Percentiles rank a stretch among this genome's conserved stretches.
Conservation (phyloP, 768 basidiomycete genomes). For the Trametes villosa region DNA sequence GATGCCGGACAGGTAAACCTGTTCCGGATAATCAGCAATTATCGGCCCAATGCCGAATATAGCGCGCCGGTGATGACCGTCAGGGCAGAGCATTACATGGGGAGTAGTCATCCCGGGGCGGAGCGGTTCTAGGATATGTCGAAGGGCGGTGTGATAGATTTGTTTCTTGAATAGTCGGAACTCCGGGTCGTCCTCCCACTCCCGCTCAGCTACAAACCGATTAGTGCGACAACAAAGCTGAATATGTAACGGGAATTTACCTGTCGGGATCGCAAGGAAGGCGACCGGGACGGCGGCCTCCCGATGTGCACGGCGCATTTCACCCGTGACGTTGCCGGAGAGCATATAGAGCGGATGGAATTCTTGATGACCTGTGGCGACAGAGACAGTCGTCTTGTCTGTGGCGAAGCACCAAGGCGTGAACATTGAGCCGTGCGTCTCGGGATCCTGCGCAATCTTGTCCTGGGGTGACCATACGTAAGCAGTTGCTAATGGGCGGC, state of each 20-base stretch:
- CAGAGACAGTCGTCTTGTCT: slow-evolving; percentile 47
- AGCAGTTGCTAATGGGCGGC: not conserved
- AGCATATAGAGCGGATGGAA: slow-evolving; percentile 33
- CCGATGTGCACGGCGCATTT: slow-evolving; percentile 21
- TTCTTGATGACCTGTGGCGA: slow-evolving; percentile 27
- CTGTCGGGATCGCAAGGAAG: slow-evolving; percentile 36
- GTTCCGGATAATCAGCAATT: slow-evolving; percentile 46
- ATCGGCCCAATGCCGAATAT: slow-evolving; percentile 39
- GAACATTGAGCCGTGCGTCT: slow-evolving; percentile 25
- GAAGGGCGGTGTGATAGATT: slow-evolving; percentile 24
- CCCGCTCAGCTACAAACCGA: not conserved
- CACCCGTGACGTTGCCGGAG: slow-evolving; percentile 24
- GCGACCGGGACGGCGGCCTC: slow-evolving; percentile 13
- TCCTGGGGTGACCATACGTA: not conserved
- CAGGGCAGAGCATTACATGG: slow-evolving; percentile 35
- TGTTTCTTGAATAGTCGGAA: slow-evolving; percentile 23
- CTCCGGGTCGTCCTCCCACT: not conserved
- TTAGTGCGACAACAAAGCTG: not conserved
- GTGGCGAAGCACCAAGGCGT: slow-evolving; percentile 32
- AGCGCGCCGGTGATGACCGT: slow-evolving; percentile 39
- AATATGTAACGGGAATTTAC: not conserved
- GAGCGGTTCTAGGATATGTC: slow-evolving; percentile 13
- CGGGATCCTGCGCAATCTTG: not conserved
- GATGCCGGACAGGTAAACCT: slow-evolving; percentile 35
- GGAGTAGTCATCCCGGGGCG: slow-evolving; percentile 19